Conservation (phyloP, 805 yeast genomes). For the Suhomyces vadensis region DNA sequence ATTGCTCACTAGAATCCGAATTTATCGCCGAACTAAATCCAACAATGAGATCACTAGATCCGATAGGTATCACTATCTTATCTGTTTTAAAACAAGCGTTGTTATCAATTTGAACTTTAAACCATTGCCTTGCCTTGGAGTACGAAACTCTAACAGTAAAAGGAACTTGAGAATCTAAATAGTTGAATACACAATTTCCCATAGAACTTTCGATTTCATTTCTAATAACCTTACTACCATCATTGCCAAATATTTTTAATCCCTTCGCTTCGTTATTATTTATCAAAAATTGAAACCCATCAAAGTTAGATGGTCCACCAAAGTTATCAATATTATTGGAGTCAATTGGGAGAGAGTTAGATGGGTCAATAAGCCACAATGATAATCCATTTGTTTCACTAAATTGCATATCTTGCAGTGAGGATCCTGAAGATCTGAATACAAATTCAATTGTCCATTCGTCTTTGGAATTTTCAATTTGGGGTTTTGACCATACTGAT, state of each 20-base stretch:
- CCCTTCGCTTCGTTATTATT: conserved; percentile 54
- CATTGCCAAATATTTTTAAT: conserved; percentile 59
- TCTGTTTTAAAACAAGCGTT: conserved; percentile 68
- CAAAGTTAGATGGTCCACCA: conserved; percentile 57
- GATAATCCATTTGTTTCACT: conserved; percentile 54
- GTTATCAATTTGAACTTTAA: conserved; percentile 73
- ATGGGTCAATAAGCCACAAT: conserved; percentile 50
- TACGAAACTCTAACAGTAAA: conserved; percentile 66
- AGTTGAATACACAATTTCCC: conserved; percentile 59
- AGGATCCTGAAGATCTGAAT: conserved; percentile 59
- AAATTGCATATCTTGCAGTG: conserved; percentile 25
- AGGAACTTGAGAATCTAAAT: conserved; percentile 71
- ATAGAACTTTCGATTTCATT: conserved; percentile 37
- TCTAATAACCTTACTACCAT: conserved; percentile 46
- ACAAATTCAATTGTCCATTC: conserved; percentile 63
- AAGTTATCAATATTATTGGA: conserved; percentile 33
- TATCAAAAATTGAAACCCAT: conserved; percentile 63
- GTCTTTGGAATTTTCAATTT: conserved; percentile 22
- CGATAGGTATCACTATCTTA: conserved; percentile 46
- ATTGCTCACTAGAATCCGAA: conserved; percentile 51
- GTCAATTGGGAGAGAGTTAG: conserved; percentile 17
- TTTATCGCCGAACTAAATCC: conserved; percentile 52
- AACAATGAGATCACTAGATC: conserved; percentile 39
- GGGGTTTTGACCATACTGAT: conserved; percentile 43
- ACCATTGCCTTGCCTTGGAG: conserved; percentile 41